Base-by-base conservation (phyloP, 2,329 filamentous ascomycete genomes). In the Blumeriella jaapii region DNA sequence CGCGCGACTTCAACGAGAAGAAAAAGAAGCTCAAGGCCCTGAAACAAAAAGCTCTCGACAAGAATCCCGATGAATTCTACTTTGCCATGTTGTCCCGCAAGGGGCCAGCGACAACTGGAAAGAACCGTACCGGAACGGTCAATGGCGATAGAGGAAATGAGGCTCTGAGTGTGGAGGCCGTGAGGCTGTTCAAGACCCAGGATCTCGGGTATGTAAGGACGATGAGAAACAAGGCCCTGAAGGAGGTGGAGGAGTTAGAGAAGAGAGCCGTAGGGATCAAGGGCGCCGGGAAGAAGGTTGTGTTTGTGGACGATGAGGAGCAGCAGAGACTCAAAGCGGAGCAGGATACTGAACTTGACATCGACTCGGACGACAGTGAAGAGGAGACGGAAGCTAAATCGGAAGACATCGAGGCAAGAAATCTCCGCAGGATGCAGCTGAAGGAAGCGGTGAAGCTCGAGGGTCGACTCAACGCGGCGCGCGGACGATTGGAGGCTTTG, bases 61-160 rank as follows among this genome's bases (percentile, higher is more conserved):
- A 74, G 48, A 81, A 81, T 57, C 75, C 79, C 34, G 77, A 82
- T 69, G 77, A 82, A 52, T 82, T 81, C 59, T 79, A 78, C 61
- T 78, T 73, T 52, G 74, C 72, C 43, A 82, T 82, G 77, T 61
- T 79, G 51, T 71, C 69, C 46, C 71, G 70, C 41, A 64, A 65
- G 38, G 73, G 73, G 7, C 68, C 72, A 4, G 65, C 68, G 5
- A 64, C 64, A 5, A 57, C 57, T 12, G 72, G 63, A 36, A 69
- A 64, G 51, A 57, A 55, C 27, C 73, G 68, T 60, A 65, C 59
- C 2, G 74, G 74, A 20, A 71, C 64, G 0, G 65, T 75, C 0
- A 60, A 67, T 39, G 72, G 69, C 31, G 69, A 75, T 51, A 63
- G 73, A 31, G 71, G 72, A 10, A 74, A 73, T 49, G 61, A 61